These are phyloP conservation scores for Microdochium trichocladiopsis DNA, from an alignment of 2,329 filamentous ascomycete species.

Conservation along the genomic window DNA sequence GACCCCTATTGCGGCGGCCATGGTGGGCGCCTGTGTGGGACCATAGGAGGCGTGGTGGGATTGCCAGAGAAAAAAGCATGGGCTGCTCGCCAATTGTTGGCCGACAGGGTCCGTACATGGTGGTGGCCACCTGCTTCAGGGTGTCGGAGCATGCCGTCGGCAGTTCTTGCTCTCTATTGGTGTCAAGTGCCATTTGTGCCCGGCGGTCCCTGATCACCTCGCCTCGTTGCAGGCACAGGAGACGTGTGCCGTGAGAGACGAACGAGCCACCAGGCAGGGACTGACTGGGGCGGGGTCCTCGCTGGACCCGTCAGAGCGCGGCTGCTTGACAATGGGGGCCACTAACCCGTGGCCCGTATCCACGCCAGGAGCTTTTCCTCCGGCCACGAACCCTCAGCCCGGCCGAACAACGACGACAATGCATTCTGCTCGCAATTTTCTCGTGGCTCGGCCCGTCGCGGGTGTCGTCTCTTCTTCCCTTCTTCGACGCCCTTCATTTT, in stretches of 20 bases:
- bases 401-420: neutral
- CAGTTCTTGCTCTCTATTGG: too few relatives aligned
- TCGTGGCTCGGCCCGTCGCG: neutral
- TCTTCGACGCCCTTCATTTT: neutral
- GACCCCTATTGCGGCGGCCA: neutral
- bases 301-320: neutral
- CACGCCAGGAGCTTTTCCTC: constrained; percentile 3
- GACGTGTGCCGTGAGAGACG: neutral
- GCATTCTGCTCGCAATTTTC: neutral
- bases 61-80: too few relatives aligned
- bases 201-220: neutral
- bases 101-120: too few relatives aligned
- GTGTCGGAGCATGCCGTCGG: too few relatives aligned
- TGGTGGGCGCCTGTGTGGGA: too few relatives aligned
- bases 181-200: too few relatives aligned
- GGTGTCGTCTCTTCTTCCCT: neutral
- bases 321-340: neutral
- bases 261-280: neutral
- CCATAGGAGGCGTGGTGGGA: too few relatives aligned
- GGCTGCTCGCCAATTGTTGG: too few relatives aligned
- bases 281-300: neutral
- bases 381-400: neutral
- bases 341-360: neutral
- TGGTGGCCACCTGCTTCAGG: too few relatives aligned
- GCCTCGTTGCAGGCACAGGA: neutral